Evolutionary conservation across 352 stramenopile species (phyloP).

Genomic region (Pythium coloratum): DNA sequence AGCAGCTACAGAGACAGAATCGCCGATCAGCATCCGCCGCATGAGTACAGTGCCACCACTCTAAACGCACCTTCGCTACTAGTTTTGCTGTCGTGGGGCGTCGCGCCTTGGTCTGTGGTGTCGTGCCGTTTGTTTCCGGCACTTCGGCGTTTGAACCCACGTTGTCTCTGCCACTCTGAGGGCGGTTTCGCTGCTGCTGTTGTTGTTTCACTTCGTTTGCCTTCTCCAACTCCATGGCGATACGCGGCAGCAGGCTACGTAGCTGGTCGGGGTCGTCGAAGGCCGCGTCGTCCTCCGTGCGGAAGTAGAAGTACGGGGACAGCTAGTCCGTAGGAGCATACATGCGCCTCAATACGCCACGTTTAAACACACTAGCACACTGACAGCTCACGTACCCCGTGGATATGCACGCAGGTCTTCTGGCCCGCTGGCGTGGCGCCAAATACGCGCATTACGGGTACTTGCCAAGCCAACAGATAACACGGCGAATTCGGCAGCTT

Average conservation of each 20-base stretch:
- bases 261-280: slow-evolving; percentile 76
- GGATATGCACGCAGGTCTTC: slow-evolving; percentile 88
- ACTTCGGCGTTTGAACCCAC: not conserved
- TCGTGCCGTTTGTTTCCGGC: not conserved
- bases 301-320: slow-evolving; percentile 90
- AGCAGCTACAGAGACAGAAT: slow-evolving; percentile 54
- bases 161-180: not conserved
- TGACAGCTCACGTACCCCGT: slow-evolving; percentile 51
- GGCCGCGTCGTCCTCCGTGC: slow-evolving; percentile 53
- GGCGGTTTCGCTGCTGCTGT: slow-evolving; percentile 27
- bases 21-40: not conserved
- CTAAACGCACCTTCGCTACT: slow-evolving; percentile 61
- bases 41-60: not conserved
- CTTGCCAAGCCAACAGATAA: slow-evolving; percentile 61
- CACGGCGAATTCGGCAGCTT: slow-evolving; percentile 58
- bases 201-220: slow-evolving; percentile 50
- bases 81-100: slow-evolving; percentile 30
- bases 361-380: not conserved
- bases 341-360: not conserved
- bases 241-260: slow-evolving; percentile 52
- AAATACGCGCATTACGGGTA: slow-evolving; percentile 89
- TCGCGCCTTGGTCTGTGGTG: not conserved
- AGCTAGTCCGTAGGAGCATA: slow-evolving; percentile 36
- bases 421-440: slow-evolving; percentile 88
- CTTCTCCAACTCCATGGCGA: slow-evolving; percentile 74